Conservation (phyloP, 495 filamentous ascomycete genomes). For the Penicillium samsonianum region DNA sequence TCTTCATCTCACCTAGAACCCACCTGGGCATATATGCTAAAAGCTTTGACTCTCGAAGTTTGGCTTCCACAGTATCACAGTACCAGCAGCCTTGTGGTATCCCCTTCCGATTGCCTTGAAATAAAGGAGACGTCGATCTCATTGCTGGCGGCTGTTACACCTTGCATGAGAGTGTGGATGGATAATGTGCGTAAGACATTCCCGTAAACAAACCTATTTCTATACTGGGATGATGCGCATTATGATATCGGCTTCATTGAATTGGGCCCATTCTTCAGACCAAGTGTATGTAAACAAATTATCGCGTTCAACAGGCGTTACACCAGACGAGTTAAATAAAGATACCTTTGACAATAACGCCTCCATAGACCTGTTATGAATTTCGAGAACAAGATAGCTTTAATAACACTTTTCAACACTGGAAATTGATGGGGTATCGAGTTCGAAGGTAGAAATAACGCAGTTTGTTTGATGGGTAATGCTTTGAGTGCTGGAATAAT, state of each 20-base stretch:
- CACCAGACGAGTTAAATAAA: not conserved
- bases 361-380: not conserved
- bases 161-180: no score
- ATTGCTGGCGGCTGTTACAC: no score
- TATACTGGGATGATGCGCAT: not conserved
- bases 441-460: not conserved
- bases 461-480: not conserved
- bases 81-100: no score
- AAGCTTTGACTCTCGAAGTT: no score
- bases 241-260: not conserved
- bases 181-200: no score
- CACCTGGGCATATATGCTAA: no score
- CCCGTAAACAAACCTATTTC: no score
- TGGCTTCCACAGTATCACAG: no score
- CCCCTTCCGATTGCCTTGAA: no score
- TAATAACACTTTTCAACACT: not conserved
- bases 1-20: no score
- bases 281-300: not conserved
- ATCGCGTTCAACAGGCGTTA: not conserved
- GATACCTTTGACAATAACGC: not conserved
- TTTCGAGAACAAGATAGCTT: not conserved
- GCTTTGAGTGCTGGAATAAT: not conserved
- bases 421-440: constrained; percentile 8
- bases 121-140: no score
- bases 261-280: not conserved